phyloP scores from a whole-genome alignment of 2,329 filamentous ascomycete species.

The Dactylellina leptospora region DNA sequence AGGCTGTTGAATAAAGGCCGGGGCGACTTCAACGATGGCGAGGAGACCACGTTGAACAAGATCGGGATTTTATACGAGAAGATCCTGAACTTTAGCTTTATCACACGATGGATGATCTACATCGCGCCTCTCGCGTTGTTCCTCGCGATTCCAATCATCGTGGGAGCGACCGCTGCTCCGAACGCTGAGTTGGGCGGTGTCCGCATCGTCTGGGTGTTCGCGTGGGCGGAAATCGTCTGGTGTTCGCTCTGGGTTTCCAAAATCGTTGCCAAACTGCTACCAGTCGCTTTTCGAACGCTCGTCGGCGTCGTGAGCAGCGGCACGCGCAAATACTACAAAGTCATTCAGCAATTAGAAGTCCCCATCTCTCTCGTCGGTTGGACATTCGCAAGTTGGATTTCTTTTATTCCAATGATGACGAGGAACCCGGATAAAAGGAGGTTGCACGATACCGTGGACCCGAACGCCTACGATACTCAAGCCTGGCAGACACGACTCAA shows the following conservation, averaged over 20 bases:
- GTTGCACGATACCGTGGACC: slow-evolving; percentile 14
- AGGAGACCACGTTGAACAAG: slow-evolving; percentile 69
- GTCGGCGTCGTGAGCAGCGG: slow-evolving; percentile 74
- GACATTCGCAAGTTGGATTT: slow-evolving; percentile 70
- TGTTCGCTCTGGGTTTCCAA: slow-evolving; percentile 73
- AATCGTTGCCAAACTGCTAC: slow-evolving; percentile 70
- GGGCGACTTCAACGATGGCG: slow-evolving; percentile 59
- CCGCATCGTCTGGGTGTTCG: slow-evolving; percentile 70
- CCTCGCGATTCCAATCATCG: slow-evolving; percentile 70
- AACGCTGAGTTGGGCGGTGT: slow-evolving; percentile 58
- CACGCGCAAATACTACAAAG: slow-evolving; percentile 74
- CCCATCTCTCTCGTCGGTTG: slow-evolving; percentile 75
- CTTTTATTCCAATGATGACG: slow-evolving; percentile 64
- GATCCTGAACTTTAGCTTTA: slow-evolving; percentile 70
- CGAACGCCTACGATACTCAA: slow-evolving; percentile 51
- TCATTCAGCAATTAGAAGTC: slow-evolving; percentile 72
- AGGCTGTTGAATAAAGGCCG: slow-evolving; percentile 33
- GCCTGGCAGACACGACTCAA: slow-evolving; percentile 66
- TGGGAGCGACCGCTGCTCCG: slow-evolving; percentile 60
- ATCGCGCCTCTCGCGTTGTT: slow-evolving; percentile 71
- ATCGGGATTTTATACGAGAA: slow-evolving; percentile 74
- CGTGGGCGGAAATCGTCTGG: slow-evolving; percentile 73
- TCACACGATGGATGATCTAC: slow-evolving; percentile 74
- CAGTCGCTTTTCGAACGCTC: slow-evolving; percentile 73
- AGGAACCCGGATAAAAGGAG: slow-evolving; percentile 54